Conservation (phyloP, 164 flowering plant genomes). For the Aristolochia fimbriata region DNA sequence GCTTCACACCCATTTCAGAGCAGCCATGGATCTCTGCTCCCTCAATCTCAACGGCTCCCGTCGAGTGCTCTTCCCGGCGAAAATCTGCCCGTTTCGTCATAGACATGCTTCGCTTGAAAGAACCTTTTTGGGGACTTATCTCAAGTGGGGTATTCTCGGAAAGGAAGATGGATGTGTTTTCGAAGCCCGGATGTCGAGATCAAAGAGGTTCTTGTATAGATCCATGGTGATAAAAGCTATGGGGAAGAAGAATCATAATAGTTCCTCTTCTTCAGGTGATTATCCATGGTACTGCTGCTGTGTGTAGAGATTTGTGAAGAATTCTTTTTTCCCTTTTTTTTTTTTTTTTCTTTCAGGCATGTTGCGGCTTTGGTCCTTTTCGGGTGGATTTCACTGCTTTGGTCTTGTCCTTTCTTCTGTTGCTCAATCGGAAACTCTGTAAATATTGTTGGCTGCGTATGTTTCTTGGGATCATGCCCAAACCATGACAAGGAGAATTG, state of each 20-base stretch:
- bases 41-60: slow-evolving; percentile 4
- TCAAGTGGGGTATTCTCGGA: slow-evolving; percentile 8
- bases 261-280: slow-evolving; percentile 16
- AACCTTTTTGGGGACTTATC: slow-evolving; percentile 6
- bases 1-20: neutral
- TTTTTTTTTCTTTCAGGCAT: neutral
- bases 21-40: slow-evolving; percentile 17
- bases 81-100: slow-evolving; percentile 11
- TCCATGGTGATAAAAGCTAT: slow-evolving; percentile 12
- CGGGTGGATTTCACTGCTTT: too few relatives aligned
- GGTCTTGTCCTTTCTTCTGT: neutral
- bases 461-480: too few relatives aligned
- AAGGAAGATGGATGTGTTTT: slow-evolving; percentile 8
- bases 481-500: too few relatives aligned
- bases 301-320: too few relatives aligned
- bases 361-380: neutral
- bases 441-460: too few relatives aligned
- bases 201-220: slow-evolving; percentile 4
- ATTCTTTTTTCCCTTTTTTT: too few relatives aligned
- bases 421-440: neutral
- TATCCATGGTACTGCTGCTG: neutral
- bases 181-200: slow-evolving; percentile 9
- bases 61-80: slow-evolving; percentile 6
- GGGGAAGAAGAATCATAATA: slow-evolving; percentile 21
- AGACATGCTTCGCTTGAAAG: slow-evolving; percentile 9